These are phyloP conservation scores for Exophiala spinifera DNA, from an alignment of 2,329 filamentous ascomycete species.

Conservation along the genomic window DNA sequence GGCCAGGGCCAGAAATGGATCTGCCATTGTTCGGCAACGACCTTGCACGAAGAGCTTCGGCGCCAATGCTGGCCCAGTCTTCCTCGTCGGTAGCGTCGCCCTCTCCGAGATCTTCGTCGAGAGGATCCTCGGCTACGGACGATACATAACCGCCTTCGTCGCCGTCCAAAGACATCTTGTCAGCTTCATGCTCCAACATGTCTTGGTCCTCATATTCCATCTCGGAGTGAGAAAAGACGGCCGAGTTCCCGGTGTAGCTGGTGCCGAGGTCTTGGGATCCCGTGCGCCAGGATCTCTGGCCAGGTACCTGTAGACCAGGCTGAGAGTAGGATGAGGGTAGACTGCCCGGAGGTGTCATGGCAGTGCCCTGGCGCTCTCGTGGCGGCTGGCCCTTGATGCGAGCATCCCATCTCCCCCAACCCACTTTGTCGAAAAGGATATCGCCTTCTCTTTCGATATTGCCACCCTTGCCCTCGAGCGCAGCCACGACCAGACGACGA, in stretches of 20 bases:
- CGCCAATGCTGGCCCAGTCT: constrained; percentile 88
- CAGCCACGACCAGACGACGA: constrained; percentile 84
- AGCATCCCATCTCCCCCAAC: constrained; percentile 95
- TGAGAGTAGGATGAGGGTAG: constrained; percentile 45
- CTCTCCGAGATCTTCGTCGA: constrained; percentile 69
- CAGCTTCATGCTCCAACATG: constrained; percentile 80
- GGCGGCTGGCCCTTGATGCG: constrained; percentile 63
- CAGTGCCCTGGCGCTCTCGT: constrained; percentile 30
- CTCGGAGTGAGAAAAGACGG: constrained; percentile 68
- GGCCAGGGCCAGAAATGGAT: constrained; percentile 40
- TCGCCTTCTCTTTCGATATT: constrained; percentile 56
- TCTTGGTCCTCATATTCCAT: constrained; percentile 61
- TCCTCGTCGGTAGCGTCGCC: constrained; percentile 92
- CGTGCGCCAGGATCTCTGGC: constrained; percentile 33
- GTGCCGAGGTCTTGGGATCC: constrained; percentile 42
- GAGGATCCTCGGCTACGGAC: constrained; percentile 65
- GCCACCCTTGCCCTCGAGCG: constrained; percentile 73
- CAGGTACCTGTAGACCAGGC: constrained; percentile 49
- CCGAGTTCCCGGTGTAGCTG: constrained; percentile 68
- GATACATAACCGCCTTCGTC: constrained; percentile 65
- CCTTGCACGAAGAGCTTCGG: constrained; percentile 73
- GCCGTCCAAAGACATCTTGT: constrained; percentile 88
- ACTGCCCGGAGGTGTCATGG: constrained; percentile 37
- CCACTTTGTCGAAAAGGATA: constrained; percentile 80
- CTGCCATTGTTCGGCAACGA: constrained; percentile 45